Evolutionary conservation across 2,329 filamentous ascomycete genomes (phyloP), one percentile per base, ranked within the genome.

Genomic region (Fusarium verticillioides): DNA sequence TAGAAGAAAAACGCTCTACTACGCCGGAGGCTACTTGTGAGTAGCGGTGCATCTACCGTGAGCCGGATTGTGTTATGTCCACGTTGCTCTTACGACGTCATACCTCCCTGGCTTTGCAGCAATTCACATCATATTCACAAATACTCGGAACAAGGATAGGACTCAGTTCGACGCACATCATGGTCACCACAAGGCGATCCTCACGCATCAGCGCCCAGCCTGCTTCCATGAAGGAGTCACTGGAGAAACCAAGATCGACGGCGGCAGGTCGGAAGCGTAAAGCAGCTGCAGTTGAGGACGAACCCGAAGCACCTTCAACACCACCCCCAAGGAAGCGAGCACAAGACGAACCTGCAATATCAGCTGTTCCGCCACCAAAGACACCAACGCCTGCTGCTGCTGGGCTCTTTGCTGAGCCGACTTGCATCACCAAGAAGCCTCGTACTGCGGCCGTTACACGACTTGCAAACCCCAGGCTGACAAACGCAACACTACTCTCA

Each of bases 401-500:
- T 18, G 80, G 79, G 34, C 80, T 85, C 56, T 84, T 86, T 15
- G 80, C 80, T 47, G 68, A 78, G 44, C 74, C 81, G 13, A 74
- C 69, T 36, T 77, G 76, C 26, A 79, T 75, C 36, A 78, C 77
- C 19, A 79, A 78, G 47, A 86, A 83, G 62, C 83, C 84, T 49
- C 83, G 79, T 37, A 81, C 83, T 28, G 80, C 81, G 19, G 82
- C 82, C 4, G 82, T 87, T 40, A 81, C 85, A 58, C 87, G 91
- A 30, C 87, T 92, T 4, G 91, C 90, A 19, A 86, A 91, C 71
- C 90, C 92, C 0, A 87, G 88, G 73, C 83, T 84, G 19, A 93
- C 92, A 47, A 94, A 94, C 79, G 93, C 92, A 3, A 87, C 89
- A 2, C 85, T 95, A 15, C 82, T 93, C n/a, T 94, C 93, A 0